A percentile compares a stretch with the other conserved stretches of the same genome.
Conservation (phyloP, 768 basidiomycete genomes). For the Mrakia blollopis region DNA sequence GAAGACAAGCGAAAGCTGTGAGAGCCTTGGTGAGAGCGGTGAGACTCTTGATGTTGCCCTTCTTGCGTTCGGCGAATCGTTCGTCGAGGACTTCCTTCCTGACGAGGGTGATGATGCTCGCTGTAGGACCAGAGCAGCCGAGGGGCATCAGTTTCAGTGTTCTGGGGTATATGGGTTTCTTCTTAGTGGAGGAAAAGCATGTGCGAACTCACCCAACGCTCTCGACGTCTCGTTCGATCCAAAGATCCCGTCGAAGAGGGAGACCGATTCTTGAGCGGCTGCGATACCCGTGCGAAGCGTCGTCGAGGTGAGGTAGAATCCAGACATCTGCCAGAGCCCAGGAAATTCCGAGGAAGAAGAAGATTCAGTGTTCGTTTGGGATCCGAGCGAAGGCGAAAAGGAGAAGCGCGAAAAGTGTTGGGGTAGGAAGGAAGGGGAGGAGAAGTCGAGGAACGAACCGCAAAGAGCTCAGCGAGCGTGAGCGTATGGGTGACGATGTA, state of each 20-base stretch:
- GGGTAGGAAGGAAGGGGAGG: background rate
- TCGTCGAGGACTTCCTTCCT: constrained; percentile 43
- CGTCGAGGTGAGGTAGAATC: constrained; percentile 44
- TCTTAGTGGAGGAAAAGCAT: background rate
- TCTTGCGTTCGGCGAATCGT: constrained; percentile 35
- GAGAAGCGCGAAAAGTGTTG: background rate
- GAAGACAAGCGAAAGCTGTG: constrained; percentile 46
- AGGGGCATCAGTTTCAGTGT: background rate
- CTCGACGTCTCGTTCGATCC: constrained; percentile 47
- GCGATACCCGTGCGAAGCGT: constrained; percentile 40
- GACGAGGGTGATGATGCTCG: constrained; percentile 44
- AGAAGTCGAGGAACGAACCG: constrained; percentile 26
- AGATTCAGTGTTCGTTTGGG: background rate
- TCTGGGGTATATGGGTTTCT: too few species aligned
- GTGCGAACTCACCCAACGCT: constrained; percentile 37
- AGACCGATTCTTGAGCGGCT: constrained; percentile 40
- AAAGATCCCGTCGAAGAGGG: constrained; percentile 41
- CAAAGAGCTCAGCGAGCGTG: constrained; percentile 47
- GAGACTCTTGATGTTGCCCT: constrained; percentile 38
- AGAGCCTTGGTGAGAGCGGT: constrained; percentile 46
- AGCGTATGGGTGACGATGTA: constrained; percentile 46
- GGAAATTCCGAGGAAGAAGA: background rate
- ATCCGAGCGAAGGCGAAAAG: background rate
- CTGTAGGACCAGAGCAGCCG: background rate
- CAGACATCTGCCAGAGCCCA: constrained; percentile 39